phyloP scores from a whole-genome alignment of 768 basidiomycete species.

The Mycena chlorophos region DNA sequence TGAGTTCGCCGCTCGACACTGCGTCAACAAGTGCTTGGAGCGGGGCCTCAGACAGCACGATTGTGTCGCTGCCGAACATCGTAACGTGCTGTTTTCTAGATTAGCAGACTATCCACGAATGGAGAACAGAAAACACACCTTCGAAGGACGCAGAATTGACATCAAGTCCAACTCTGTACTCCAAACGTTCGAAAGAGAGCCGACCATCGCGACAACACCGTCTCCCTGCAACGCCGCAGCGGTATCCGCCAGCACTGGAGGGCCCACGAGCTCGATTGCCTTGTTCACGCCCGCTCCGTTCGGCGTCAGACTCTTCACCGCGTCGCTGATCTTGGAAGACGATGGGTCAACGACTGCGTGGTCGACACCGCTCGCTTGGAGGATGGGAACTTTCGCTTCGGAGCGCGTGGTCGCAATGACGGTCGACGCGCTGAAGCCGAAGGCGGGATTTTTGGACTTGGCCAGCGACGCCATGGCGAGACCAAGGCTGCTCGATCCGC shows the following conservation, averaged over 20 bases:
- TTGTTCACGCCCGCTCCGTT: constrained; percentile 22
- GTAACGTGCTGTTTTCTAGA: constrained; percentile 21
- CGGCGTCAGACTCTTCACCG: constrained; percentile 21
- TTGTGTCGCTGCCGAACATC: constrained; percentile 22
- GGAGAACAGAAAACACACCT: constrained; percentile 15
- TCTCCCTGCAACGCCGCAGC: constrained; percentile 17
- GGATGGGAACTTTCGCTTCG: constrained; percentile 11
- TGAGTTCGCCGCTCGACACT: constrained; percentile 22
- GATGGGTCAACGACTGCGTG: constrained; percentile 24
- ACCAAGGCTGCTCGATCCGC: constrained; percentile 27
- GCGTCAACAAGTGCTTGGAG: constrained; percentile 27
- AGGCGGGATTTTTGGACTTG: constrained; percentile 17
- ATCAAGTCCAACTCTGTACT: constrained; percentile 25
- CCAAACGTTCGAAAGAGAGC: constrained; percentile 24
- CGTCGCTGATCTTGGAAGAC: constrained; percentile 6
- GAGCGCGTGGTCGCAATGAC: constrained; percentile 27
- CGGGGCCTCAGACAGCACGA: constrained; percentile 23
- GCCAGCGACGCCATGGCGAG: constrained; percentile 25
- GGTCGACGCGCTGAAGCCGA: constrained; percentile 20
- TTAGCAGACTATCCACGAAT: background rate
- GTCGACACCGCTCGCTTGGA: constrained; percentile 22
- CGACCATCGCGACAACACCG: constrained; percentile 23
- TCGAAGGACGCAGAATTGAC: constrained; percentile 20
- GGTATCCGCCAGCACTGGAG: constrained; percentile 20
- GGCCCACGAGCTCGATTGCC: constrained; percentile 27